phyloP scores from a whole-genome alignment of 352 stramenopile species.

The Phytophthora pseudosyringae region DNA sequence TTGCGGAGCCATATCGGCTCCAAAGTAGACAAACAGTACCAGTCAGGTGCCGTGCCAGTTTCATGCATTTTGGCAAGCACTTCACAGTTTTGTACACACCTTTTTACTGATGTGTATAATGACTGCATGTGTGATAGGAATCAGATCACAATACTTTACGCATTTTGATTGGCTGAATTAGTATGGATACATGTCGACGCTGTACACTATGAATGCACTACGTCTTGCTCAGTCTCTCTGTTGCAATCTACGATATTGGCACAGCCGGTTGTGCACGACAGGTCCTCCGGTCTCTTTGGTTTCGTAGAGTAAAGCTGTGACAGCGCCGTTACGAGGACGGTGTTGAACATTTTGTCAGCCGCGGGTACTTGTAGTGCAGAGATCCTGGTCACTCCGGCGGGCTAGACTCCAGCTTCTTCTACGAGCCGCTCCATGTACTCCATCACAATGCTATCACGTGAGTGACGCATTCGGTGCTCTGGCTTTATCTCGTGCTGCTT shows the following conservation, averaged over 20 bases:
- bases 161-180: not conserved
- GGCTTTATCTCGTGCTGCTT: slow-evolving; percentile 12
- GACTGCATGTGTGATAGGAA: slow-evolving; percentile 6
- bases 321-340: not conserved
- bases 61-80: too few species aligned
- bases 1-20: too few species aligned
- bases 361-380: not conserved
- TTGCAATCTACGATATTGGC: slow-evolving; percentile 1
- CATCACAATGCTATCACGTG: slow-evolving; percentile 9
- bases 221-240: too few species aligned
- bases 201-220: too few species aligned
- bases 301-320: not conserved
- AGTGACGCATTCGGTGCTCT: slow-evolving; percentile 9
- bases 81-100: too few species aligned
- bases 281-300: not conserved
- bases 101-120: not conserved
- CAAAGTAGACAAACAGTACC: too few species aligned
- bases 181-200: not conserved
- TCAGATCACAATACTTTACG: slow-evolving; percentile 1
- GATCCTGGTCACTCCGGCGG: not conserved
- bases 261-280: slow-evolving; percentile 4
- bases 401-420: not conserved
- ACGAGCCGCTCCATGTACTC: not conserved
- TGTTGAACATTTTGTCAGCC: slow-evolving; percentile 1
- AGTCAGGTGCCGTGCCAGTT: too few species aligned